Base-by-base conservation (phyloP, 225 moss, liverwort and hornwort genomes). In the Lunularia cruciata region DNA sequence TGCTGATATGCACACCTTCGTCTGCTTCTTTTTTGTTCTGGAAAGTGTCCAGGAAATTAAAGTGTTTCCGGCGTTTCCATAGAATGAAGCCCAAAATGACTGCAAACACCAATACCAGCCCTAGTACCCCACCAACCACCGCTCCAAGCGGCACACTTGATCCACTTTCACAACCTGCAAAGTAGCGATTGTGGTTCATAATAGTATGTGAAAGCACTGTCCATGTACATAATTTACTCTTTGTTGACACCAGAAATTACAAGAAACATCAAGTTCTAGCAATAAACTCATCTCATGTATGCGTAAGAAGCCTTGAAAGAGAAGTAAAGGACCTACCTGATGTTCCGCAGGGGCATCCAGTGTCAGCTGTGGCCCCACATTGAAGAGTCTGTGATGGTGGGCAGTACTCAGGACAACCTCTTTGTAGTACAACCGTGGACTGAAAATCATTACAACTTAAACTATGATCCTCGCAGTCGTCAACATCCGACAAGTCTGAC, bases 41-140 rank as follows among this genome's bases (percentile, higher is more conserved):
- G 38, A 70, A 70, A 13, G 40, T 30, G 16, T 70, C 70, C 38
- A 42, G 16, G 5, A 70, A 20, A 34, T 26, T 28, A 25, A 70
- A 42, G 8, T 55, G 38, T 40, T 70, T 70, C 14, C 58, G 20
- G 0, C 55, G 53, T 15, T 70, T 70, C 38, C 57, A 70, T 23
- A 70, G 25, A 16, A 70, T 13, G 27, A 70, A 12, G 34, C 55
- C n/a, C 70, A 70, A 39, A 26, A 40, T 12, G 42, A 55, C 42
- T 5, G 43, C 57, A 18, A 70, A 51, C 36, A 46, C 56, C 14
- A 70, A 39, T 1, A 20, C 34, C 58, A 57, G 57, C 12, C 54
- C 70, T 3, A 70, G 5, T 0, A 56, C 70, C 28, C 54, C 70
- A 39, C 70, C 53, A 16, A 70, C 38, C 36, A 70, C 70, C 18